These are phyloP conservation scores for Sisymbrium irio DNA, from an alignment of 345 rosid species.

Conservation along the genomic window DNA sequence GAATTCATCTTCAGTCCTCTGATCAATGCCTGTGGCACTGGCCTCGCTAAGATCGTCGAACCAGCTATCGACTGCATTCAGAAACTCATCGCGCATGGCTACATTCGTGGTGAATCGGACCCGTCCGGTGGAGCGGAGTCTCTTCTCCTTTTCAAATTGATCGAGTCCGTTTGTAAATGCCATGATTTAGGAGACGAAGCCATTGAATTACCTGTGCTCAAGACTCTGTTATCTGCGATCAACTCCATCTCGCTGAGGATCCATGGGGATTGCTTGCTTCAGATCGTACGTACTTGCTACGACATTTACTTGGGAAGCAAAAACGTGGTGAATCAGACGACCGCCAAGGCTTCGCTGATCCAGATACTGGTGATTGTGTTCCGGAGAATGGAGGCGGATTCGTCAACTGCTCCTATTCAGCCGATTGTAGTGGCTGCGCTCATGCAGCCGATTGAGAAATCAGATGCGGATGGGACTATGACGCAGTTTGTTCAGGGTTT, in stretches of 20 bases:
- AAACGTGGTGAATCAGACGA: conserved; percentile 90
- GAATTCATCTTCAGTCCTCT: conserved; percentile 79
- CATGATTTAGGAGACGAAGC: conserved; percentile 82
- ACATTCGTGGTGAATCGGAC: conserved; percentile 91
- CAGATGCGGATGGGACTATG: conserved; percentile 74
- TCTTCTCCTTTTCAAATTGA: conserved; percentile 54
- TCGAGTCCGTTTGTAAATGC: conserved; percentile 85
- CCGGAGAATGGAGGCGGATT: conserved; percentile 98
- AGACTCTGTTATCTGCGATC: conserved; percentile 77
- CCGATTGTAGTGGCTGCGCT: conserved; percentile 95
- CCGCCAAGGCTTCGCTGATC: conserved; percentile 92
- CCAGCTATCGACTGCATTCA: conserved; percentile 88
- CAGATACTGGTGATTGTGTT: conserved; percentile 96
- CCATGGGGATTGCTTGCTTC: conserved; percentile 85
- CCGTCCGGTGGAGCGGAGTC: conserved; percentile 73
- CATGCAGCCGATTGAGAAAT: conserved; percentile 81
- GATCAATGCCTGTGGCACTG: conserved; percentile 72
- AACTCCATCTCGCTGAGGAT: conserved; percentile 83
- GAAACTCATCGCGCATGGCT: conserved; percentile 83
- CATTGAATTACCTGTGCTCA: conserved; percentile 64
- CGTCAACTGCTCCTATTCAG: conserved; percentile 83
- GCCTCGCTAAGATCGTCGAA: conserved; percentile 80
- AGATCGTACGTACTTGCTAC: conserved; percentile 85
- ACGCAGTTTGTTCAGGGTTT: conserved; percentile 86
- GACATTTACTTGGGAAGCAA: conserved; percentile 89